Conservation (phyloP, 345 rosid genomes). For the Dovyalis caffra region DNA sequence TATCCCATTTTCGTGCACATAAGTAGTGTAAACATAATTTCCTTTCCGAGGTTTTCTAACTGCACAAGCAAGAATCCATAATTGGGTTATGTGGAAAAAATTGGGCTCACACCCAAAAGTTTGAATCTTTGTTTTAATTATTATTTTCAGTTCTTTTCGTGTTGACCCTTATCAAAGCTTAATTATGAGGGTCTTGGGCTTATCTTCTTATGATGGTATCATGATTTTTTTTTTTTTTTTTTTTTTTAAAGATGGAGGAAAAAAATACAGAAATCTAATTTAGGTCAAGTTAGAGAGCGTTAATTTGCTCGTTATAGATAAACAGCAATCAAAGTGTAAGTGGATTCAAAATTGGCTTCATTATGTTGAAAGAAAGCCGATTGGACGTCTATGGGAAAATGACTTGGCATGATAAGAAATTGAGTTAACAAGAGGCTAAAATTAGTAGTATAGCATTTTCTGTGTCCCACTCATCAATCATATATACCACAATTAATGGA, state of each 20-base stretch:
- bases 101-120: too few relatives aligned
- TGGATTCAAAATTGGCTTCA: constrained; percentile 13
- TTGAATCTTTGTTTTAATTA: too few relatives aligned
- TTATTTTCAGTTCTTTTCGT: background rate
- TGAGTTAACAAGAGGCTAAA: too few relatives aligned
- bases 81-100: too few relatives aligned
- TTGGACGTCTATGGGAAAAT: constrained; percentile 3
- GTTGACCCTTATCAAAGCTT: background rate
- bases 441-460: background rate
- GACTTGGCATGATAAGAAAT: constrained; percentile 11
- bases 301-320: background rate
- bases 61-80: background rate
- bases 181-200: background rate
- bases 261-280: background rate
- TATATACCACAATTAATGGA: too few relatives aligned
- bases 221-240: too few relatives aligned
- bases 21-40: too few relatives aligned
- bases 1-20: too few relatives aligned
- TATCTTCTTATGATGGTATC: background rate
- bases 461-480: background rate
- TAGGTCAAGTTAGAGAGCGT: background rate
- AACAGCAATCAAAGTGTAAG: background rate
- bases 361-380: constrained; percentile 22
- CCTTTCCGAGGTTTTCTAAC: too few relatives aligned
- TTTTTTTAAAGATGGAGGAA: background rate